Base-by-base conservation (phyloP, 129 eudicot species). In the Tagetes erecta region DNA sequence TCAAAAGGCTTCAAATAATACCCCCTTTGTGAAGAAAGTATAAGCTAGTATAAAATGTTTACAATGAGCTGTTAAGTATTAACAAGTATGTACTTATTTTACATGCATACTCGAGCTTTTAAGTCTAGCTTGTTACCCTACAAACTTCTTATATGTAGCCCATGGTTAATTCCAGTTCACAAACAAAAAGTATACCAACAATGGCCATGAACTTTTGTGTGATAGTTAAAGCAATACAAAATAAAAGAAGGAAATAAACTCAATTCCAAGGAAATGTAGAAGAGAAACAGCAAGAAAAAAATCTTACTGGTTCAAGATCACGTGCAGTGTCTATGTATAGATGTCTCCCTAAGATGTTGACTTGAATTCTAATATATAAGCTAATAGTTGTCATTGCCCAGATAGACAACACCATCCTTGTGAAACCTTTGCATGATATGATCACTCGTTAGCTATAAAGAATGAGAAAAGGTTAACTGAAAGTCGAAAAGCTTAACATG, bases 271-370 rank as follows among this genome's bases (percentile, higher is more conserved):
- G 73, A 8, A 68, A 12, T 53, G 65, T 35, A 72, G 9, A 14
- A 56, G 45, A 41, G 63, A 64, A 65, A 64, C 30, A 47, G 44
- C 8, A 9, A 64, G 44, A 74, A 40, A 35, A 65, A 33, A 39
- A 31, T 62, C 96, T 91, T 95, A 95, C 99, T 62, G 80, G 87
- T 45, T 76, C 96, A 77, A 91, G 87, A 65, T 80, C 87, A 11
- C 96, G 86, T 57, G 97, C 99, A 11, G 96, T 88, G 81, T 91
- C 97, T 59, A 95, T 95, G 75, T 91, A 95, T 20, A 95, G 80
- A 86, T 95, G 99, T 81, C 99, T 86, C 81, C 99, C 99, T 75
- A 95, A 75, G 76, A 95, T 95, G 81, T 95, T 95, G 83, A 95
- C 96, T 79, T 88, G 99, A 63, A 95, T 87, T 86, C 94, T 95